Conservation (phyloP, 2,329 filamentous ascomycete species). For the Neurospora crassa region DNA sequence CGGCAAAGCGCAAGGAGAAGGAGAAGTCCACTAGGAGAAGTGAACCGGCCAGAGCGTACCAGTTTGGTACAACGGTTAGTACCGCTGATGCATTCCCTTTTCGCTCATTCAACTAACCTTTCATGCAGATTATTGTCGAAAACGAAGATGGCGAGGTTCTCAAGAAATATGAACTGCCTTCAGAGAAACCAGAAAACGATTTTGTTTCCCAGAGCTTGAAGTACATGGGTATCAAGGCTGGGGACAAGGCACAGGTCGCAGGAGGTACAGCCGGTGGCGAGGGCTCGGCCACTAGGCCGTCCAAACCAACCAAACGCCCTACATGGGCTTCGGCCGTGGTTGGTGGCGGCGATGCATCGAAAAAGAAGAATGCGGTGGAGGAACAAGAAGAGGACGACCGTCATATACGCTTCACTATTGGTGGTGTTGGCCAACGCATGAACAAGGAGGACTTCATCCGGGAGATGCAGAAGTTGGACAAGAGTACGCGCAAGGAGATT, state of each 20-base stretch:
- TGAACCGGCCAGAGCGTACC: conserved; percentile 73
- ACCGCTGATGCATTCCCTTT: not conserved
- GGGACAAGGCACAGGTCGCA: conserved; percentile 24
- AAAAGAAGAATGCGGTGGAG: conserved; percentile 32
- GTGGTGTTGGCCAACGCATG: conserved; percentile 62
- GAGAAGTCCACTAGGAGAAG: conserved; percentile 44
- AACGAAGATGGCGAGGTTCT: conserved; percentile 80
- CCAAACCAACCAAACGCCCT: conserved; percentile 24
- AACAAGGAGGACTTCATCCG: conserved; percentile 72
- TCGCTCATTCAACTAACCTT: conserved; percentile 19
- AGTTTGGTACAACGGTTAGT: conserved; percentile 69
- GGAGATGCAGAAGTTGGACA: conserved; percentile 64
- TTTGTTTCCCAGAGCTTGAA: conserved; percentile 38
- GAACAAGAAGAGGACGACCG: conserved; percentile 55
- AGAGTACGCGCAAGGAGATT: conserved; percentile 48
- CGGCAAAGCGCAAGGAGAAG: conserved; percentile 52
- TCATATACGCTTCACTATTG: conserved; percentile 67
- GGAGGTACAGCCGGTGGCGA: conserved; percentile 21
- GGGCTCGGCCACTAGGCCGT: conserved; percentile 22
- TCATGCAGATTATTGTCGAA: conserved; percentile 64
- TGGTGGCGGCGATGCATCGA: conserved; percentile 24
- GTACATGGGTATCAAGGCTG: conserved; percentile 42
- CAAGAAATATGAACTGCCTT: conserved; percentile 69
- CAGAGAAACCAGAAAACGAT: conserved; percentile 34
- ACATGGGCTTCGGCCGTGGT: conserved; percentile 36